Percentiles rank a stretch among this genome's conserved stretches.
phyloP scores from a whole-genome alignment of 106 monocot species.

The Apostasia shenzhenica region DNA sequence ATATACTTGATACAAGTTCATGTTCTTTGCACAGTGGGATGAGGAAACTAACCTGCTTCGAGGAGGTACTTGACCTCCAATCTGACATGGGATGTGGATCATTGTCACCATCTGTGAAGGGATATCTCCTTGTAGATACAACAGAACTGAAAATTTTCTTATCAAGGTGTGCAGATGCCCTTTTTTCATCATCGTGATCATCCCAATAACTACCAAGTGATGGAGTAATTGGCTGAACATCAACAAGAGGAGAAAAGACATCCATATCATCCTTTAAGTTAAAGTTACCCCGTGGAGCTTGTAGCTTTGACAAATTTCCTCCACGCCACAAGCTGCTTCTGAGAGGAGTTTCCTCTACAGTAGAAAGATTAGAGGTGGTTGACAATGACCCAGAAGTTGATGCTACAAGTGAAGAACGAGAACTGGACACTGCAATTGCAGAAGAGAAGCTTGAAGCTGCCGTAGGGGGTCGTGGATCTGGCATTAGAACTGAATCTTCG shows the following conservation, averaged over 20 bases:
- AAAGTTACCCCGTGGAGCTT: slow-evolving; percentile 40
- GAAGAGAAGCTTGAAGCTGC: slow-evolving; percentile 32
- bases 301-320: slow-evolving; percentile 62
- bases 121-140: slow-evolving; percentile 33
- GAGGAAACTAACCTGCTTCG: slow-evolving; percentile 39
- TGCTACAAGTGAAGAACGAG: slow-evolving; percentile 30
- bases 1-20: too few relatives aligned
- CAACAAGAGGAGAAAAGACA: slow-evolving; percentile 95
- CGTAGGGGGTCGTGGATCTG: slow-evolving; percentile 82
- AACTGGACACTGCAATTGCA: slow-evolving; percentile 15
- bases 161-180: slow-evolving; percentile 25
- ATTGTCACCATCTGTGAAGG: slow-evolving; percentile 28
- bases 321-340: slow-evolving; percentile 33
- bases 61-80: slow-evolving; percentile 41
- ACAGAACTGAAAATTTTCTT: slow-evolving; percentile 38
- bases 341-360: slow-evolving; percentile 57
- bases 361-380: slow-evolving; percentile 16
- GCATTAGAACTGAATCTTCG: slow-evolving; percentile 94
- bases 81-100: slow-evolving; percentile 51
- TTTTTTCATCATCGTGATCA: slow-evolving; percentile 55
- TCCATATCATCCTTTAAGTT: slow-evolving; percentile 97
- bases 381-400: slow-evolving; percentile 30
- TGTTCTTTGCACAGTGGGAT: too few relatives aligned
- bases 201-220: slow-evolving; percentile 71
- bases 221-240: slow-evolving; percentile 93